Conservation (phyloP, 495 filamentous ascomycete species). For the Parachaetomium inaequale region DNA sequence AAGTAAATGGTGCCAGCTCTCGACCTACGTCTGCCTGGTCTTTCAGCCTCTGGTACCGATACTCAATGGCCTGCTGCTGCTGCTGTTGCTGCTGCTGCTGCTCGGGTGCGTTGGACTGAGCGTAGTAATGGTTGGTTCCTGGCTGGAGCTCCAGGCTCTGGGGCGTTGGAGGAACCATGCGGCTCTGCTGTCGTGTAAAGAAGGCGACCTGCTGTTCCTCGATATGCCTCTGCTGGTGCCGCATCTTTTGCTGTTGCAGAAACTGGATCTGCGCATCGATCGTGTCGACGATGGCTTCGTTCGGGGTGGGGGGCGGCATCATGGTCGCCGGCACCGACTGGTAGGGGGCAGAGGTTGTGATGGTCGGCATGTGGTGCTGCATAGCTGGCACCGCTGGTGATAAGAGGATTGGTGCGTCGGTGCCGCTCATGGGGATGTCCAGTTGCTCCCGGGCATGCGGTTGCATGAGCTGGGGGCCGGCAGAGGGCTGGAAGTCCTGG, state of each 20-base stretch:
- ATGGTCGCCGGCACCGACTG: slow-evolving; percentile 40
- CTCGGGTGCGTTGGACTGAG: slow-evolving; percentile 46
- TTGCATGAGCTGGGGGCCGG: slow-evolving; percentile 36
- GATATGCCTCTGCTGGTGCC: slow-evolving; percentile 51
- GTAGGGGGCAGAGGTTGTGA: slow-evolving; percentile 43
- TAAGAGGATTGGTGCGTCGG: slow-evolving; percentile 40
- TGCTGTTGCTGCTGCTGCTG: slow-evolving; percentile 51
- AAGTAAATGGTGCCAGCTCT: slow-evolving; percentile 7
- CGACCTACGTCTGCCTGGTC: slow-evolving; percentile 75
- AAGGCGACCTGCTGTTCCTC: slow-evolving; percentile 54
- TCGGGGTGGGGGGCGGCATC: slow-evolving; percentile 42
- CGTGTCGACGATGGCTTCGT: slow-evolving; percentile 46
- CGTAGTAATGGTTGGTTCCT: slow-evolving; percentile 52
- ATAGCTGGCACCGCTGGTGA: slow-evolving; percentile 36
- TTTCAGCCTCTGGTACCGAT: slow-evolving; percentile 63
- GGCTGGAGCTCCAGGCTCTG: slow-evolving; percentile 88
- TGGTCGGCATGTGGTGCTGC: slow-evolving; percentile 47
- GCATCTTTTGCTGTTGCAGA: slow-evolving; percentile 57
- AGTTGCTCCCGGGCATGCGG: slow-evolving; percentile 40
- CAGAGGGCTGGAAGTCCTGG: slow-evolving; percentile 41
- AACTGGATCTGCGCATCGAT: slow-evolving; percentile 61
- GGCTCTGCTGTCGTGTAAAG: slow-evolving; percentile 52
- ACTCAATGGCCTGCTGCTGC: slow-evolving; percentile 61
- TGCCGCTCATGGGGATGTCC: slow-evolving; percentile 51
- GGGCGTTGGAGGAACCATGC: slow-evolving; percentile 84